A percentile compares a stretch with the other conserved stretches of the same genome.
These are phyloP conservation scores for Russula sp. DNA, from an alignment of 768 basidiomycete species.

Conservation along the genomic window DNA sequence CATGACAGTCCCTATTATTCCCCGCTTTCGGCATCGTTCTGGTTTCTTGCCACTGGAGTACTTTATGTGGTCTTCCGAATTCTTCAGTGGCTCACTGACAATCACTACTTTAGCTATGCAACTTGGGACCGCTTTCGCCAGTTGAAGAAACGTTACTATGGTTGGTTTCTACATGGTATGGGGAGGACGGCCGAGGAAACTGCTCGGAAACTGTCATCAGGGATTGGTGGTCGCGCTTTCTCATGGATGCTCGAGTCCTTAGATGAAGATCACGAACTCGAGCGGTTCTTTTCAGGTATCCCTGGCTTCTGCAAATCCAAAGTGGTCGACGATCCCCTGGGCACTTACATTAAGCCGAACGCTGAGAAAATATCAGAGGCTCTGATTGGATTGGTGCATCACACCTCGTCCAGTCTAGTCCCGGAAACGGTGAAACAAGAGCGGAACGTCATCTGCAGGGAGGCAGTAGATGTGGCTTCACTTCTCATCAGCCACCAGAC, in stretches of 20 bases:
- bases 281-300: neutral
- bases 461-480: neutral
- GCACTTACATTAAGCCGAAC: neutral
- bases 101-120: neutral
- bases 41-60: neutral
- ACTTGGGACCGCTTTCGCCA: neutral
- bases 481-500: neutral
- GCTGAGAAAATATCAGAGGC: neutral
- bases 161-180: neutral
- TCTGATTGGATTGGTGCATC: neutral
- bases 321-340: no score
- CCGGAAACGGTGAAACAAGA: neutral
- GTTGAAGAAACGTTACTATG: neutral
- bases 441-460: neutral
- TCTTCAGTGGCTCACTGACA: neutral
- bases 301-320: conserved; percentile 1
- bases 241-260: neutral
- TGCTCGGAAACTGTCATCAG: neutral
- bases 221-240: neutral
- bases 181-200: neutral
- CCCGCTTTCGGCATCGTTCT: neutral
- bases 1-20: no score
- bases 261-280: neutral
- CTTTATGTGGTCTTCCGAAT: neutral
- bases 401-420: neutral